A percentile compares a stretch with the other conserved stretches of the same genome.
Evolutionary conservation across 1,284 basidiomycete genomes (phyloP).

Genomic region (Cutaneotrichosporon mucoides): DNA sequence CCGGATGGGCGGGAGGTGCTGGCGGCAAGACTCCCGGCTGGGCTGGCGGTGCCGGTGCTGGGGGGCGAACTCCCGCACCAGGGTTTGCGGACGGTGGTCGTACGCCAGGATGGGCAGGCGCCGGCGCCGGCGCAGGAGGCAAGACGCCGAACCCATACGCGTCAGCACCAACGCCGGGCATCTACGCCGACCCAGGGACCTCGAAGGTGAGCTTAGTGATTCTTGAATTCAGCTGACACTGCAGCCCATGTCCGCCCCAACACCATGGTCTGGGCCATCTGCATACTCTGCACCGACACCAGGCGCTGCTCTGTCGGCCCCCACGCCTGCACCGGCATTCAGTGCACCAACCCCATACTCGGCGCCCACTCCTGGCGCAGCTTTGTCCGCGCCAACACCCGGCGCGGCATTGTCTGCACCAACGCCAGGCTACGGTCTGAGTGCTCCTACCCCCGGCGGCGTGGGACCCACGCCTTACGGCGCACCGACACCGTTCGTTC

Average conservation of each 20-base stretch:
- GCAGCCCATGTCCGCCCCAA: slow-evolving; percentile 49
- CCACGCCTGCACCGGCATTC: slow-evolving; percentile 51
- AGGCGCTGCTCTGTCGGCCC: slow-evolving; percentile 41
- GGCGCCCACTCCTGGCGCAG: slow-evolving; percentile 50
- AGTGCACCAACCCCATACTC: slow-evolving; percentile 49
- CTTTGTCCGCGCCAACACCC: slow-evolving; percentile 49
- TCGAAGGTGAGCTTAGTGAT: neutral
- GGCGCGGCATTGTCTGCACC: slow-evolving; percentile 44
- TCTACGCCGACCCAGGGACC: slow-evolving; percentile 34
- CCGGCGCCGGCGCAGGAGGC: slow-evolving; percentile 8
- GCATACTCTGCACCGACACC: slow-evolving; percentile 42
- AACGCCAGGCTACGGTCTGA: slow-evolving; percentile 34
- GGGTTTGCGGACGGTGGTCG: slow-evolving; percentile 36
- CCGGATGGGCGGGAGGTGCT: slow-evolving; percentile 52
- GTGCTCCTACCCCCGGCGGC: slow-evolving; percentile 26
- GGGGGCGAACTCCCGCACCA: slow-evolving; percentile 35
- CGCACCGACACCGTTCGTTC: slow-evolving; percentile 15
- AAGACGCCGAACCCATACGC: slow-evolving; percentile 61
- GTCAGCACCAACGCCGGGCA: slow-evolving; percentile 38
- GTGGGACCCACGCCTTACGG: slow-evolving; percentile 51
- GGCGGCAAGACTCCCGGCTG: slow-evolving; percentile 56
- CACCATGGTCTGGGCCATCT: slow-evolving; percentile 50
- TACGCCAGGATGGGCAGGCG: slow-evolving; percentile 44
- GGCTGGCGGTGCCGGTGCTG: slow-evolving; percentile 46
- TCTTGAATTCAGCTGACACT: no score